These are phyloP conservation scores for Opeltia flavorubescens DNA, from an alignment of 495 filamentous ascomycete species.

Conservation along the genomic window DNA sequence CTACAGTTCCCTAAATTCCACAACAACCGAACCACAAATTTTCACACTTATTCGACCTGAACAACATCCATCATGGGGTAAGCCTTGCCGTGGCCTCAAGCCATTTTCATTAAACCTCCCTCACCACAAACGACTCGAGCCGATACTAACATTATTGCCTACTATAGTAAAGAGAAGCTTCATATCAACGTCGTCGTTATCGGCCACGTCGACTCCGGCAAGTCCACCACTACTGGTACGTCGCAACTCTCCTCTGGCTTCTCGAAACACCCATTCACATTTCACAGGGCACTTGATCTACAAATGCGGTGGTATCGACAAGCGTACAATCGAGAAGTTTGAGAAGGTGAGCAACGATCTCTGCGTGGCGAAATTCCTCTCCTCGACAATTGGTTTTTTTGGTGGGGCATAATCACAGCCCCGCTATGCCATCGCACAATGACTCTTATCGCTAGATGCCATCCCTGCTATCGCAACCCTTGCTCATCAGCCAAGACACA, in stretches of 20 bases:
- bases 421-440: slow-evolving; percentile 19
- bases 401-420: slow-evolving; percentile 17
- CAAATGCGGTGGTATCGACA: slow-evolving; percentile 99
- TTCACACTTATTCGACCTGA: background rate
- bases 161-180: slow-evolving; percentile 67
- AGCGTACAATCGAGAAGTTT: slow-evolving; percentile 99
- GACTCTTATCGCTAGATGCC: slow-evolving; percentile 15
- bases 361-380: slow-evolving; percentile 10
- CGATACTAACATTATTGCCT: slow-evolving; percentile 9
- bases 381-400: slow-evolving; percentile 11
- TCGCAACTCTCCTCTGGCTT: slow-evolving; percentile 10
- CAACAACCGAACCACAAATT: background rate
- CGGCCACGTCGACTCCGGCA: slow-evolving; percentile 99
- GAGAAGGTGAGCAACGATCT: slow-evolving; percentile 67
- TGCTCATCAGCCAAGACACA: background rate
- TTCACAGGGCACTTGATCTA: slow-evolving; percentile 84
- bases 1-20: background rate
- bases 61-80: slow-evolving; percentile 41
- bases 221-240: slow-evolving; percentile 89
- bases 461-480: slow-evolving; percentile 6
- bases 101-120: background rate
- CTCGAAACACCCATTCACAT: slow-evolving; percentile 19
- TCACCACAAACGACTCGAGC: background rate
- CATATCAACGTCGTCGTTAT: slow-evolving; percentile 98
- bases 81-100: slow-evolving; percentile 11